A percentile compares a stretch with the other conserved stretches of the same genome.
Conservation (phyloP, 1,284 basidiomycete genomes). For the Paramarasmius palmivorus region DNA sequence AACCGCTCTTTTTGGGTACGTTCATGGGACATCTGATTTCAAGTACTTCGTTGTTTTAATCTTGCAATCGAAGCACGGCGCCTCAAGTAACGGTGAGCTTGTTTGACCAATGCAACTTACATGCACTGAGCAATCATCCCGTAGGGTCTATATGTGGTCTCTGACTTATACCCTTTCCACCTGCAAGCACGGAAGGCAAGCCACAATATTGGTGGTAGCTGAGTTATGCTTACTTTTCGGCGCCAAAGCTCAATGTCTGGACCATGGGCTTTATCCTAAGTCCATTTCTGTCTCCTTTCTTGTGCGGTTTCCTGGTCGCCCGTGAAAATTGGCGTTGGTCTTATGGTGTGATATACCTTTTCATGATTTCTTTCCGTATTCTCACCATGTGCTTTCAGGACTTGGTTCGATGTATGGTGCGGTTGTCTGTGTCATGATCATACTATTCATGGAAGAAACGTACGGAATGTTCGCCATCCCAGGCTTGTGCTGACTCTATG, state of each 20-base stretch:
- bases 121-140: not conserved
- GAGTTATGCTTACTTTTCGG: not conserved
- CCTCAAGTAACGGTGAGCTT: conserved; percentile 66
- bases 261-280: conserved; percentile 69
- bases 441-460: conserved; percentile 63
- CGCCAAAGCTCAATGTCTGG: conserved; percentile 63
- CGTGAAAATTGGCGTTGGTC: conserved; percentile 37
- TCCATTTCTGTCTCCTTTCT: conserved; percentile 68
- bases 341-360: not conserved
- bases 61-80: conserved; percentile 44
- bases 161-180: conserved; percentile 76
- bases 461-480: conserved; percentile 24
- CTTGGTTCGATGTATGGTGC: conserved; percentile 56
- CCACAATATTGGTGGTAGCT: not conserved
- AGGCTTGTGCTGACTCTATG: not conserved
- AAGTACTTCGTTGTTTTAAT: not conserved
- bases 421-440: conserved; percentile 53
- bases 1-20: conserved; percentile 68
- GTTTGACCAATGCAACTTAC: too few species aligned
- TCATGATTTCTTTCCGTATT: not conserved
- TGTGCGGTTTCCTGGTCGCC: conserved; percentile 70
- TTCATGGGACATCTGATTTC: not conserved
- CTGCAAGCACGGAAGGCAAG: conserved; percentile 68
- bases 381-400: conserved; percentile 55
- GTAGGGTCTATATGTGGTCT: conserved; percentile 65